Evolutionary conservation across 306 rosid genomes (phyloP).

Genomic region (Boehmeria nivea): DNA sequence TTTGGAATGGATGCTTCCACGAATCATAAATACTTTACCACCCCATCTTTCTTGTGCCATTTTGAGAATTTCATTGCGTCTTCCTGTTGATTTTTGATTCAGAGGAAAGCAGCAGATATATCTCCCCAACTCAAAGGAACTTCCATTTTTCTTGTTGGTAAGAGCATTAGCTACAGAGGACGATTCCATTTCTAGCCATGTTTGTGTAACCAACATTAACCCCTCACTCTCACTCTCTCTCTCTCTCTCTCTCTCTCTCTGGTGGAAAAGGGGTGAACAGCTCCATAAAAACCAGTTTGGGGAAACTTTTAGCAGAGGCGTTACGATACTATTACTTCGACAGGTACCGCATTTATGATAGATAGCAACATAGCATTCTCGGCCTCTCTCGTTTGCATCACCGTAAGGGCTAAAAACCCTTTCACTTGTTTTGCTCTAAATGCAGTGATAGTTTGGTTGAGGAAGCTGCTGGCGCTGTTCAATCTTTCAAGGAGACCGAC

Average conservation of each 20-base stretch:
- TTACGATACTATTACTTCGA: constrained; percentile 87
- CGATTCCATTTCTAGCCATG: constrained; percentile 8
- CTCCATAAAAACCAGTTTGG: constrained; percentile 60
- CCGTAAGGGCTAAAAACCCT: constrained; percentile 7
- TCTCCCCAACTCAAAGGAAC: constrained; percentile 74
- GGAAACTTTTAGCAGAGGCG: constrained; percentile 64
- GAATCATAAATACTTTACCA: too few relatives aligned
- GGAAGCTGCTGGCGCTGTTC: constrained; percentile 74
- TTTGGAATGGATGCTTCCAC: background rate
- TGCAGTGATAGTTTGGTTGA: constrained; percentile 71
- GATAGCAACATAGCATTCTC: too few relatives aligned
- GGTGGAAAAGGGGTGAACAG: constrained; percentile 59
- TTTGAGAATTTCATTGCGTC: too few relatives aligned
- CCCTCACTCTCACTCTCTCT: too few relatives aligned
- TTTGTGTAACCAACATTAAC: background rate
- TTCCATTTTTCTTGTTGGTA: constrained; percentile 84
- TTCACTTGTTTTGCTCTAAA: constrained; percentile 22
- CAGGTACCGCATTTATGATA: constrained; percentile 44
- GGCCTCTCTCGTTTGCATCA: background rate
- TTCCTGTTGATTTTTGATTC: constrained; percentile 49
- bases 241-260: background rate
- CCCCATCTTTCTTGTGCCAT: constrained; percentile 33
- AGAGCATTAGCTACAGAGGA: constrained; percentile 23
- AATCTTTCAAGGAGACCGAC: constrained; percentile 51
- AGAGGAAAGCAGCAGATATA: constrained; percentile 73